Evolutionary conservation across 2,329 filamentous ascomycete species (phyloP), one percentile per base, ranked within the genome.

Genomic region (Pseudogymnoascus sp.): DNA sequence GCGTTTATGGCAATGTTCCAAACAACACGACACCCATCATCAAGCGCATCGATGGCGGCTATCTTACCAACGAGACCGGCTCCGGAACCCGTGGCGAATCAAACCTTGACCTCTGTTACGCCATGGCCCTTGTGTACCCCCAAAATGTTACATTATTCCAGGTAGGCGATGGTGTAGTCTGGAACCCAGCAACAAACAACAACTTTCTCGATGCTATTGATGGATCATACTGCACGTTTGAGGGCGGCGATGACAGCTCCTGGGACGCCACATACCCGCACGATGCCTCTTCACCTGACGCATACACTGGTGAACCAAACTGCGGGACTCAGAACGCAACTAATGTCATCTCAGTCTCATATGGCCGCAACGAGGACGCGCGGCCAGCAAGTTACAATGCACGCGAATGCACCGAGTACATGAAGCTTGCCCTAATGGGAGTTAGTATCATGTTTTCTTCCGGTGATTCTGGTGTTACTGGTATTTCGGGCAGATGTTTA

Each of bases 281-380:
- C 67, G 71, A 6, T 71, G 77, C 57, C 63, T 77, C 8, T 18
- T 14, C 39, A 14, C 39, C 39, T 7, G 69, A 61, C 65, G 71
- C 62, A 65, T 79, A 76, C 64, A 69, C 75, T 53, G 74, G 74
- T 4, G 63, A 72, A n/a, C 69, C 76, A 61, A 71, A 75, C 60
- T 82, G 80, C 67, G 79, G 80, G 38, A 71, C 67, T 3, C 75
- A 72, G 58, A 65, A 71, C 4, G 68, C 77, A 5, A 77, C 81
- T 3, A 81, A 82, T 61, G 80, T 83, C 61, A 79, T 83, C 62
- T 79, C 75, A 20, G 80, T 80, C 28, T 81, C 78, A 9, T 84
- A 84, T 68, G 85, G 83, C 57, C 85, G 88, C 61, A 78, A 83
- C 61, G 86, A 89, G 72, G 82, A 86, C 67, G 79, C 80, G 2